phyloP scores from a whole-genome alignment of 495 filamentous ascomycete genomes.

The Umbilicaria muhlenbergii region DNA sequence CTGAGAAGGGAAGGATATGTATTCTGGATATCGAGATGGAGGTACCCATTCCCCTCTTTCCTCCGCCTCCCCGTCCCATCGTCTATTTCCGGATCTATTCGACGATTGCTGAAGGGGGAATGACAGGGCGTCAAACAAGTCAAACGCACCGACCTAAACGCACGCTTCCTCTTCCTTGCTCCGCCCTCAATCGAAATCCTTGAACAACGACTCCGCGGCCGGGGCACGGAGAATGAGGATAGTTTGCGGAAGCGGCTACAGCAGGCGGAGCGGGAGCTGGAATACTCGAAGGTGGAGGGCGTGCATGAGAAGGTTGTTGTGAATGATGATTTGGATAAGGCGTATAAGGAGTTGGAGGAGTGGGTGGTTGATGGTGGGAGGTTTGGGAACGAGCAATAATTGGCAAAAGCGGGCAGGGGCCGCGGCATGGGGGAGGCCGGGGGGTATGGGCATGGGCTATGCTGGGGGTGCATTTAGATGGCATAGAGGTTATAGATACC shows the following conservation, averaged over 20 bases:
- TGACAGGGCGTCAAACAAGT: conserved; percentile 84
- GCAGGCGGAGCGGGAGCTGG: conserved; percentile 72
- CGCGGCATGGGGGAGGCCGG: too few species aligned
- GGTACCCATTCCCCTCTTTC: conserved; percentile 18
- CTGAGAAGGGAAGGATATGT: conserved; percentile 34
- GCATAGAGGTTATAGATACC: too few species aligned
- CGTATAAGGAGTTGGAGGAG: conserved; percentile 62
- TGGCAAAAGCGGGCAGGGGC: too few species aligned
- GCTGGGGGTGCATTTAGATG: neutral
- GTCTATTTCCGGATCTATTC: too few species aligned
- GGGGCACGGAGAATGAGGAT: conserved; percentile 73
- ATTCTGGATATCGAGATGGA: conserved; percentile 84
- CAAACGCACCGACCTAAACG: conserved; percentile 54
- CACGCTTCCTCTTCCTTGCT: conserved; percentile 73
- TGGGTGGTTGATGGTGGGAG: conserved; percentile 39
- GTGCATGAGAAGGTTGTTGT: conserved; percentile 77
- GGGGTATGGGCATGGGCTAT: neutral
- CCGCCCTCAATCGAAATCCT: conserved; percentile 64
- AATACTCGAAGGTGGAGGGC: conserved; percentile 55
- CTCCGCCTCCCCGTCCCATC: too few species aligned
- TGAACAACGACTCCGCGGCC: conserved; percentile 60
- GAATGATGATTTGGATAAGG: conserved; percentile 76
- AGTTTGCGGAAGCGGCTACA: conserved; percentile 55
- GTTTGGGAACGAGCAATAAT: conserved; percentile 21
- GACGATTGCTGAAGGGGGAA: too few species aligned